A percentile compares a stretch with the other conserved stretches of the same genome.
phyloP scores from a whole-genome alignment of 1,284 basidiomycete genomes.

The Acaromyces ingoldii region DNA sequence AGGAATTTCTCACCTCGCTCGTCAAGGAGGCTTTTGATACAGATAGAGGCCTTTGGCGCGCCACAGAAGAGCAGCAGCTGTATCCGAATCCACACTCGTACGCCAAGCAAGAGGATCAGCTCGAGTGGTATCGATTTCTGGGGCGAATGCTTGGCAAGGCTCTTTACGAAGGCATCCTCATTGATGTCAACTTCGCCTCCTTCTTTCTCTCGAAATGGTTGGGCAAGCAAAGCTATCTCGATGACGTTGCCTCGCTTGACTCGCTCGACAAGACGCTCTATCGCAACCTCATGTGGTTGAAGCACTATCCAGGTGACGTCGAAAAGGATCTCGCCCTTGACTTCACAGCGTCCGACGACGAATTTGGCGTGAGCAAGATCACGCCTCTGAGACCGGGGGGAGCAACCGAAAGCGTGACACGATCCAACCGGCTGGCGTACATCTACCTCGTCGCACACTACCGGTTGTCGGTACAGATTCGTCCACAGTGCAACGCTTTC shows the following conservation, averaged over 20 bases:
- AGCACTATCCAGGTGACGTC: conserved; percentile 80
- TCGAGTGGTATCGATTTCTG: conserved; percentile 85
- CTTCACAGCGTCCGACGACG: conserved; percentile 86
- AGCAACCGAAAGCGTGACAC: conserved; percentile 77
- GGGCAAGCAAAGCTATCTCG: conserved; percentile 46
- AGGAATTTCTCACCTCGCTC: conserved; percentile 81
- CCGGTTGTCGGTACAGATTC: conserved; percentile 79
- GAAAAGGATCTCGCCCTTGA: conserved; percentile 83
- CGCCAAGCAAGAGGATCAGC: conserved; percentile 35
- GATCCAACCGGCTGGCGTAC: conserved; percentile 78
- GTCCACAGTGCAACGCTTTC: conserved; percentile 67
- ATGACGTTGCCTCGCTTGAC: conserved; percentile 41
- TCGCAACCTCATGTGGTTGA: conserved; percentile 83
- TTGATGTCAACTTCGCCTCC: conserved; percentile 90
- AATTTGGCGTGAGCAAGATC: conserved; percentile 75
- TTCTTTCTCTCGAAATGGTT: conserved; percentile 80
- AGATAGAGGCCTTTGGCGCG: conserved; percentile 86
- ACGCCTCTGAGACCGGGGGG: conserved; percentile 80
- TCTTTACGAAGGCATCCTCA: conserved; percentile 89
- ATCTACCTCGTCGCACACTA: conserved; percentile 87
- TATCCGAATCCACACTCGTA: conserved; percentile 77
- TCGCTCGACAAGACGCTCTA: conserved; percentile 68
- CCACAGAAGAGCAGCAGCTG: conserved; percentile 81
- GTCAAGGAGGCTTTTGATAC: conserved; percentile 88
- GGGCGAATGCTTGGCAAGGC: conserved; percentile 92